Conservation (phyloP, 2,329 filamentous ascomycete species). For the Claviceps purpurea region DNA sequence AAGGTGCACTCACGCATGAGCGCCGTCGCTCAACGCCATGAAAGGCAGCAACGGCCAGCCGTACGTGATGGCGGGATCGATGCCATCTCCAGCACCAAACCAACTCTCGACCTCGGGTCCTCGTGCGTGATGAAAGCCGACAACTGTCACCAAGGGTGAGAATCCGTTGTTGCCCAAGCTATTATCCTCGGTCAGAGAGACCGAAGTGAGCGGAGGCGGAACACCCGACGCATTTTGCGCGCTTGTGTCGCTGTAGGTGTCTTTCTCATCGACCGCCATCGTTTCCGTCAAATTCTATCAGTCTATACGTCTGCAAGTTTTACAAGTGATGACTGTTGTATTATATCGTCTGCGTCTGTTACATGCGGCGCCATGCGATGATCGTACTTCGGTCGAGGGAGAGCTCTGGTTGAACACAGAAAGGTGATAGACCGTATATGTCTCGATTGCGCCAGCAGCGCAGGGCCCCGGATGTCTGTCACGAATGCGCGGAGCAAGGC, state of each 20-base stretch:
- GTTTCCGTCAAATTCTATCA: background rate
- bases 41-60: conserved; percentile 89
- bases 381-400: background rate
- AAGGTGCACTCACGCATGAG: conserved; percentile 61
- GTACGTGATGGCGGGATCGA: conserved; percentile 68
- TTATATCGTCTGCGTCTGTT: background rate
- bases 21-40: conserved; percentile 92
- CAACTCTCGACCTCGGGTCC: conserved; percentile 91
- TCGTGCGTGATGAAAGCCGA: conserved; percentile 72
- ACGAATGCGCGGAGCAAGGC: background rate
- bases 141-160: conserved; percentile 60
- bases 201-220: conserved; percentile 19
- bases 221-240: conserved; percentile 13
- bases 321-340: background rate
- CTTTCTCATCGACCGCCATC: conserved; percentile 1
- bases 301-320: background rate
- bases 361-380: background rate
- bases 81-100: conserved; percentile 63
- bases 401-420: background rate
- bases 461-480: background rate
- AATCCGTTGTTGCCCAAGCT: conserved; percentile 29
- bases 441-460: background rate
- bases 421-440: background rate
- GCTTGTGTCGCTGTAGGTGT: background rate
- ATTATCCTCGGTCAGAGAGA: conserved; percentile 17